Evolutionary conservation across 495 filamentous ascomycete genomes (phyloP), one percentile per base, ranked within the genome.

Genomic region (Collariella sp.): DNA sequence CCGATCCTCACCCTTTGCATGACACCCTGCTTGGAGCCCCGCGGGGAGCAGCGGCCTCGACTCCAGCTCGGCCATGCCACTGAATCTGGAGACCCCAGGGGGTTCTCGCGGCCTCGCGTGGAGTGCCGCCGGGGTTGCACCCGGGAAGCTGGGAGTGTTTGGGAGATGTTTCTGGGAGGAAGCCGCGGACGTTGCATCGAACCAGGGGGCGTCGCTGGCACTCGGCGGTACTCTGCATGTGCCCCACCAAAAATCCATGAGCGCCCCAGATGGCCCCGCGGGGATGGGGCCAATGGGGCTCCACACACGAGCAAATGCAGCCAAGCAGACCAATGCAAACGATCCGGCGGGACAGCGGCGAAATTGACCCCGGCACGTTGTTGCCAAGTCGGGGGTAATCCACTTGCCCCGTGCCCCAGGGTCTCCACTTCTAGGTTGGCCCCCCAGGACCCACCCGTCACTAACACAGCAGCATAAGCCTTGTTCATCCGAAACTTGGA

Each of bases 161-260:
- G 49, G 57, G 46, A 33, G 7, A 5, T 35, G 36, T n/a, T 43
- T 18, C 15, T 31, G 44, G 24, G 16, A 19, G 12, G 6, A 10
- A 10, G 20, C 20, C 46, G 3, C 15, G 18, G 52, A 48, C 26
- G 38, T 50, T 45, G 46, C 41, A 59, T 20, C 19, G 29, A 39
- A 34, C 46, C 52, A 55, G 43, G 47, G 51, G 57, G 22, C 34
- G 43, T 46, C 54, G 40, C 54, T 55, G 45, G 50, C 50, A 19
- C 62, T 67, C 64, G 64, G 64, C 64, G 64, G 55, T 64, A 64
- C 61, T 67, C 56, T 67, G 59, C 62, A 64, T 60, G 57, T 53
- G 40, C 58, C n/a, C 49, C 58, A 22, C 46, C 26, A 20, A 12
- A 2, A 16, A 2, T 4, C 42, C 42, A 15, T 12, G 13, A 4